A percentile compares a stretch with the other conserved stretches of the same genome.
Evolutionary conservation across 2,329 filamentous ascomycete species (phyloP).

Genomic region (Pyricularia grisea): DNA sequence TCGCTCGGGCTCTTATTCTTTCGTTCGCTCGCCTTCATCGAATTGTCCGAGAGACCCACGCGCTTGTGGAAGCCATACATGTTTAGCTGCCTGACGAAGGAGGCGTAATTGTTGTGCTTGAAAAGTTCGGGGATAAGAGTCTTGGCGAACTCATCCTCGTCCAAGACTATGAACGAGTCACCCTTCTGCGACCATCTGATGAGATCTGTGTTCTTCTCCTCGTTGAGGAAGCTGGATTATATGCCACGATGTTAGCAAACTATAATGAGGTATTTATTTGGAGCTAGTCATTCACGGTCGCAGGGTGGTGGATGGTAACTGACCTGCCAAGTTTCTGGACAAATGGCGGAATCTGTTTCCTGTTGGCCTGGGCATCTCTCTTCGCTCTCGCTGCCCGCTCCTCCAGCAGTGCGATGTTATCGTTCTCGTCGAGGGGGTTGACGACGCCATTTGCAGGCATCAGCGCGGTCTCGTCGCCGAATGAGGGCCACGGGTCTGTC

Average conservation of each 20-base stretch:
- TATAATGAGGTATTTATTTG: not conserved
- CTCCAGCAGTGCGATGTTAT: slow-evolving; percentile 72
- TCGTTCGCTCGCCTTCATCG: slow-evolving; percentile 92
- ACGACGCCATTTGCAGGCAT: slow-evolving; percentile 21
- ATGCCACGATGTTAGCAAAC: not conserved
- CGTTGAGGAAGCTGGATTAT: slow-evolving; percentile 71
- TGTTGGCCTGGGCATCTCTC: slow-evolving; percentile 77
- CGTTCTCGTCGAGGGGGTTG: slow-evolving; percentile 38
- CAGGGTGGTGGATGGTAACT: slow-evolving; percentile 18
- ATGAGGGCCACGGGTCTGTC: slow-evolving; percentile 30
- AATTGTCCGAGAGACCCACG: slow-evolving; percentile 88
- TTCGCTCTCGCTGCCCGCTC: slow-evolving; percentile 73
- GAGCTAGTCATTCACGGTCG: not conserved
- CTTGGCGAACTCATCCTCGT: slow-evolving; percentile 98
- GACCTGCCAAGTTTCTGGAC: slow-evolving; percentile 97
- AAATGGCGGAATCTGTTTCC: slow-evolving; percentile 95
- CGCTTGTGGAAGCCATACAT: slow-evolving; percentile 99
- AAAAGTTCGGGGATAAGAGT: slow-evolving; percentile 94
- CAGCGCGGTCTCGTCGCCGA: slow-evolving; percentile 31
- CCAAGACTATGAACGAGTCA: slow-evolving; percentile 90
- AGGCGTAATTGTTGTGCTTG: slow-evolving; percentile 98
- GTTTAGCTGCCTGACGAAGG: slow-evolving; percentile 89
- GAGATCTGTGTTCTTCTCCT: slow-evolving; percentile 84
- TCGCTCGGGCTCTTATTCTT: slow-evolving; percentile 98
- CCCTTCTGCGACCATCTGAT: slow-evolving; percentile 97